Percentiles rank a stretch among this genome's conserved stretches.
Evolutionary conservation across 257 asterid genomes (phyloP).

Genomic region (Misopates orontium): DNA sequence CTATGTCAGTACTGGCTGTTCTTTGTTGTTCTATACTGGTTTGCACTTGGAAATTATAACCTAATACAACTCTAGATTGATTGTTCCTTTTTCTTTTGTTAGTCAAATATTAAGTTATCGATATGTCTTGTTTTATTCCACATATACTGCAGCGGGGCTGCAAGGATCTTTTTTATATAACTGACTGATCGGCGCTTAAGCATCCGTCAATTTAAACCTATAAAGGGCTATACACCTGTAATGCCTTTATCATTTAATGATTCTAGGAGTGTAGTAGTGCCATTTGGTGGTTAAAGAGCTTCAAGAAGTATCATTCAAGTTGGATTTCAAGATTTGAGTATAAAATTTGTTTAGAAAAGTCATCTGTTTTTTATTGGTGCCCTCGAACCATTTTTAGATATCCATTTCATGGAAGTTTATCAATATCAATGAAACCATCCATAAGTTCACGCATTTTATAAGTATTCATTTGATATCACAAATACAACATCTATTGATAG

Average conservation of each 20-base stretch:
- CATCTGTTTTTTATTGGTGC: background rate
- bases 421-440: background rate
- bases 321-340: constrained; percentile 5
- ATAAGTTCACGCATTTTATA: background rate
- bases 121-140: no score
- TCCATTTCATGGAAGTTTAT: background rate
- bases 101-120: no score
- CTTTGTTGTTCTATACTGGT: background rate
- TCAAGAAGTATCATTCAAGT: background rate
- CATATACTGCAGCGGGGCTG: no score
- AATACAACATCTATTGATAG: background rate
- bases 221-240: background rate
- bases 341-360: background rate
- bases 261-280: constrained; percentile 2
- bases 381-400: background rate
- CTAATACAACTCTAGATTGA: background rate
- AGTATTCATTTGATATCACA: constrained; percentile 4
- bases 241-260: constrained; percentile 3
- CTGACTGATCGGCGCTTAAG: constrained; percentile 5
- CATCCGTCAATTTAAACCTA: constrained; percentile 6
- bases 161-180: background rate
- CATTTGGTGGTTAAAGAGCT: constrained; percentile 10
- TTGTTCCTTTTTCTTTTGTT: background rate
- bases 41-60: background rate
- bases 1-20: background rate